Base-by-base conservation (phyloP, 192 early-diverging fungal genomes). In the Thoreauomyces humboldtii region DNA sequence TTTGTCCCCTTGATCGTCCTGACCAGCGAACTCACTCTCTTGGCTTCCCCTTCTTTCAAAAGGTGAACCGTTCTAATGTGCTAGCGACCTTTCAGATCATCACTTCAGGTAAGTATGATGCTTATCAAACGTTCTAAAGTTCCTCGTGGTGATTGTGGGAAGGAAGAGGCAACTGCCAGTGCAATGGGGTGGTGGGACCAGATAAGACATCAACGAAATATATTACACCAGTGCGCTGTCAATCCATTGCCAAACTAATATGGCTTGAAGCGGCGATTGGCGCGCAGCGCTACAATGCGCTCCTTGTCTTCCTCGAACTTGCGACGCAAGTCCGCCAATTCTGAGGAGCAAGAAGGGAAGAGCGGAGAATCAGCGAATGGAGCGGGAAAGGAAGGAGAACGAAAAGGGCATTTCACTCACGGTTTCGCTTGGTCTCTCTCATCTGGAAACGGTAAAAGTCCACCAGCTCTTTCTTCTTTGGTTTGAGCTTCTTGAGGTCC, bases 381-480 rank as follows among this genome's bases (percentile, higher is more conserved):
- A 41, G 38, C 38, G 11, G n/a, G 38, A 41, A 41, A 41, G 38
- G 38, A n/a, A 9, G 11, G 38, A n/a, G n/a, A 12, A n/a, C 38
- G 11, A 41, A 41, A 41, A 12, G 38, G n/a, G 11, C 36, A 43
- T 41, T 36, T 21, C 22, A 82, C 76, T 73, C 82, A 91, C 89
- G 88, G 71, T 92, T 86, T 44, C 88, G 80, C 75, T 96, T 96
- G 35, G 75, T 81, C 78, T 98, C 92, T 24, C 93, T 84, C 83
- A 92, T 81, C 79, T 98, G 95, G 87, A 98, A 98, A 14, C 93
- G 79, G 72, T 98, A 98, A 85, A 98, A 93, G 78, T 98, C 89
- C 24, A 84, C 82, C 46, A 92, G 79, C 52, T 88, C 87, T 61
- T 88, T 83, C 80, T 91, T 88, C 86, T 93, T 91, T 62, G 70